Conservation (phyloP, 495 filamentous ascomycete genomes). For the Penicillium cataractarum region DNA sequence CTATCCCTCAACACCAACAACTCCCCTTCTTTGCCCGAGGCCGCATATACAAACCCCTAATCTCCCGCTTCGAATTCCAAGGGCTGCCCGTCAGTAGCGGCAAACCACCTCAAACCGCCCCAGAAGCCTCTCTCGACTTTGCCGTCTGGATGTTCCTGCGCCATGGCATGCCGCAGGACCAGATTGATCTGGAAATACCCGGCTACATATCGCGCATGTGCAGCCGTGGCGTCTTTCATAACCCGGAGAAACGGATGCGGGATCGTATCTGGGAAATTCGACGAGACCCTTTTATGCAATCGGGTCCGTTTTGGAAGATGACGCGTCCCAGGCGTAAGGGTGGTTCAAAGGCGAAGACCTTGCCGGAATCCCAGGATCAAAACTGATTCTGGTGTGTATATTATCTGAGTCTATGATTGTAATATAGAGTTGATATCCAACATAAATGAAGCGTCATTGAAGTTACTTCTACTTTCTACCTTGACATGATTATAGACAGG, state of each 20-base stretch:
- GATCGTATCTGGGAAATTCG: constrained; percentile 12
- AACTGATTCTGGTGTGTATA: constrained; percentile 4
- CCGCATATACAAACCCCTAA: constrained; percentile 6
- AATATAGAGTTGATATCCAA: constrained; percentile 9
- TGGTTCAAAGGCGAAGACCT: neutral
- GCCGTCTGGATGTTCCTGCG: constrained; percentile 41
- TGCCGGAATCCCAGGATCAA: neutral
- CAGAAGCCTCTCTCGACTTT: constrained; percentile 38
- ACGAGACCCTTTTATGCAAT: constrained; percentile 15
- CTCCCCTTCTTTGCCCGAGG: constrained; percentile 8
- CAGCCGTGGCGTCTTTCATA: constrained; percentile 9
- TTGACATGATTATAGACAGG: neutral
- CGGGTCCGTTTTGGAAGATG: constrained; percentile 2
- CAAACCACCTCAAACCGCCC: constrained; percentile 16
- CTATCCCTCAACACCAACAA: constrained; percentile 7
- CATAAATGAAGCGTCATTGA: neutral
- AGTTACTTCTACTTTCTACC: neutral
- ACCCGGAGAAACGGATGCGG: constrained; percentile 5
- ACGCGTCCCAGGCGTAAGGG: neutral
- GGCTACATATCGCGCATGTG: constrained; percentile 33
- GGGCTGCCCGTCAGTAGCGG: constrained; percentile 6
- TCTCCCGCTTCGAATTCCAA: neutral
- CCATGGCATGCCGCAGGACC: constrained; percentile 31
- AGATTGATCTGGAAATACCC: constrained; percentile 42
- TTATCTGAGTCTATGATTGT: constrained; percentile 7